Conservation (phyloP, 129 eudicot genomes). For the Pittosporum tobira region DNA sequence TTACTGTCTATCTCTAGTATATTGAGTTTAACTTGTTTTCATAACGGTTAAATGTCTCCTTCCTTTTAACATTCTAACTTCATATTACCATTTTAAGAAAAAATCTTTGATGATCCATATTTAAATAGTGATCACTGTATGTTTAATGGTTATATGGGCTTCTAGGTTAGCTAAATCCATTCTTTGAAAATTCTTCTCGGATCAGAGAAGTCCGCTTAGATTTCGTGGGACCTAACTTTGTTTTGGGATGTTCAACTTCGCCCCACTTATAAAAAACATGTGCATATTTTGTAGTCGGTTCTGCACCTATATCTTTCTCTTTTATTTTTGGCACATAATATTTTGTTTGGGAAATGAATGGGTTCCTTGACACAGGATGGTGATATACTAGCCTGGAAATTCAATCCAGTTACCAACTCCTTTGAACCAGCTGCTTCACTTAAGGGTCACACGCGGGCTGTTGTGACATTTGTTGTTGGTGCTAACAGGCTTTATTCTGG, state of each 20-base stretch:
- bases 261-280: not conserved
- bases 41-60: not conserved
- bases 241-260: not conserved
- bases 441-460: slow-evolving; percentile 75
- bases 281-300: not conserved
- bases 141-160: not conserved
- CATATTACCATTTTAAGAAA: not conserved
- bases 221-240: not conserved
- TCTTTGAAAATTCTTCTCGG: not conserved
- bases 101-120: not conserved
- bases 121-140: not conserved
- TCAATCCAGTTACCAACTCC: slow-evolving; percentile 52
- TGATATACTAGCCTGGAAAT: slow-evolving; percentile 83
- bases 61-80: no score
- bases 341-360: not conserved
- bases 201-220: not conserved
- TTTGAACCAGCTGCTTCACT: slow-evolving; percentile 97
- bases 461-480: slow-evolving; percentile 84
- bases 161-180: not conserved
- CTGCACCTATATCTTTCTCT: not conserved
- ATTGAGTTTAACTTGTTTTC: not conserved
- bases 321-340: not conserved
- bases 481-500: slow-evolving; percentile 90
- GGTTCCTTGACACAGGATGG: slow-evolving; percentile 56
- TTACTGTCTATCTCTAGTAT: not conserved